These are phyloP conservation scores for Vitis hybrid DNA, from an alignment of 177 flowering plant species.

Conservation along the genomic window DNA sequence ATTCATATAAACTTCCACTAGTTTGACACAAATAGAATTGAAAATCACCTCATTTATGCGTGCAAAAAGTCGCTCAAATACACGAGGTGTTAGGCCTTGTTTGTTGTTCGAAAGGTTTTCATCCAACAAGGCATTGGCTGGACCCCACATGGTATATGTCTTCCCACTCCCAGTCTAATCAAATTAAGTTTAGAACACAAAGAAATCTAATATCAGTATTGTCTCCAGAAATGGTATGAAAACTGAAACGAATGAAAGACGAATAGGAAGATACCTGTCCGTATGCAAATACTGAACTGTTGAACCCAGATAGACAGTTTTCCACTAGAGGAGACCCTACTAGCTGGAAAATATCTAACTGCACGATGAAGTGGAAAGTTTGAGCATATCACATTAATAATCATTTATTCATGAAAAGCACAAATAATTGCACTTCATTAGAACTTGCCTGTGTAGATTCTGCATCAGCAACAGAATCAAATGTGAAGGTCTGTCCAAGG, in stretches of 20 bases:
- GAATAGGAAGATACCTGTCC: conserved; percentile 68
- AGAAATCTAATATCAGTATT: background rate
- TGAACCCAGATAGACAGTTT: conserved; percentile 93
- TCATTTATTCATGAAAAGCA: background rate
- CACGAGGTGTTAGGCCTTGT: conserved; percentile 94
- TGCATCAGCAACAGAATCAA: conserved; percentile 77
- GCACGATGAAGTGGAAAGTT: conserved; percentile 18
- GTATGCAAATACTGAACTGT: conserved; percentile 97
- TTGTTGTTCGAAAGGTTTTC: conserved; percentile 46
- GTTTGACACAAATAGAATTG: background rate
- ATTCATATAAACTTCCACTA: too few species aligned
- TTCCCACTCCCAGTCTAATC: conserved; percentile 96
- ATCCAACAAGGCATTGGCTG: conserved; percentile 79
- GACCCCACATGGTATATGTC: conserved; percentile 98
- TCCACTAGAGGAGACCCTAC: conserved; percentile 95
- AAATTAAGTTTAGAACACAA: conserved; percentile 7
- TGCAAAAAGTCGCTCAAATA: conserved; percentile 75
- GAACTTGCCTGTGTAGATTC: conserved; percentile 68
- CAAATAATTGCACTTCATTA: background rate
- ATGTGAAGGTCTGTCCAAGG: conserved; percentile 74
- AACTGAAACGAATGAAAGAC: background rate
- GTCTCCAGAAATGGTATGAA: background rate
- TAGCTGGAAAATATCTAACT: conserved; percentile 83
- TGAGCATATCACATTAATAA: background rate
- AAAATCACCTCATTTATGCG: conserved; percentile 76